phyloP scores from a whole-genome alignment of 371 early-diverging fungal species.

The Mortierella sp. region DNA sequence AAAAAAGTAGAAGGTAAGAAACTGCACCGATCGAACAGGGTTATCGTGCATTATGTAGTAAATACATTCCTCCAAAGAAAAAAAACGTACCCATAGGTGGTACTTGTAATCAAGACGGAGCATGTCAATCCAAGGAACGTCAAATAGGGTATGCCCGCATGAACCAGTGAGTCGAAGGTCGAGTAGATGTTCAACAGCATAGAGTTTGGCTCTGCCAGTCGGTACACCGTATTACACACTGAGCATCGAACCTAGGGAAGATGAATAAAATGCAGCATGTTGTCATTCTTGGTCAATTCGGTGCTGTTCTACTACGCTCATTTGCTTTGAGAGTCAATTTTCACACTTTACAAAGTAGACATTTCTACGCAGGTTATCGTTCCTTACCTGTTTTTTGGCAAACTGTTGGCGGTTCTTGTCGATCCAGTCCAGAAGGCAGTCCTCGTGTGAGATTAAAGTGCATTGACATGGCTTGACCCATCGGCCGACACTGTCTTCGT shows the following conservation, averaged over 20 bases:
- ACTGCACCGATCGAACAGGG: not conserved
- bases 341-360: not conserved
- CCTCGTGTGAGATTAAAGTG: constrained; percentile 79
- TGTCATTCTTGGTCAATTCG: not conserved
- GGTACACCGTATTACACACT: constrained; percentile 80
- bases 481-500: constrained; percentile 67
- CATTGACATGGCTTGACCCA: constrained; percentile 87
- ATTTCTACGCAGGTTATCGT: not conserved
- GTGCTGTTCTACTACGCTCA: not conserved
- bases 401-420: constrained; percentile 76
- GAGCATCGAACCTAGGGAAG: constrained; percentile 75
- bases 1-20: not conserved
- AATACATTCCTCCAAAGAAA: not conserved
- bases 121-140: constrained; percentile 76
- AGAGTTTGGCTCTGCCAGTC: constrained; percentile 69
- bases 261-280: not conserved
- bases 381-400: constrained; percentile 66
- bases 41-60: not conserved
- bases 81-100: constrained; percentile 71
- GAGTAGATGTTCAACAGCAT: constrained; percentile 66
- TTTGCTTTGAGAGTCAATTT: not conserved
- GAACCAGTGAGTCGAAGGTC: constrained; percentile 68
- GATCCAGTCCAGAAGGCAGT: constrained; percentile 85
- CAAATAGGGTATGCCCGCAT: constrained; percentile 76
- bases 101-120: constrained; percentile 69